Conservation (phyloP, 1,284 basidiomycete species). For the Irpex rosettiformis region DNA sequence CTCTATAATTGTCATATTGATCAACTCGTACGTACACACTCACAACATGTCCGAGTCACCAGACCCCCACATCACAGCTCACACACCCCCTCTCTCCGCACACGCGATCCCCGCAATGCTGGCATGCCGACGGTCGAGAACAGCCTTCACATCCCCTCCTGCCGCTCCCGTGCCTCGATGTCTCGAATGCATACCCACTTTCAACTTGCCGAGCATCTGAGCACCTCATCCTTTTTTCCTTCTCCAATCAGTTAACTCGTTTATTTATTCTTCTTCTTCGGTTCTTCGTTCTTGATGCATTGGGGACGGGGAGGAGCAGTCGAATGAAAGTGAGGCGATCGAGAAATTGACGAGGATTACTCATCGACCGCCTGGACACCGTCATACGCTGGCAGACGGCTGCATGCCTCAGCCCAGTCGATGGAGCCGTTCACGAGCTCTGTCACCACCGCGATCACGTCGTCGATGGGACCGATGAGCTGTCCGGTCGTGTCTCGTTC, state of each 20-base stretch:
- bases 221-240: too few species aligned
- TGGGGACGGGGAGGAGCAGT: too few species aligned
- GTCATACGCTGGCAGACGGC: slow-evolving; percentile 76
- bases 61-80: background rate
- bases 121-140: too few species aligned
- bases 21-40: slow-evolving; percentile 1
- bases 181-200: too few species aligned
- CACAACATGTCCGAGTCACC: background rate
- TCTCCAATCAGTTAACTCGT: too few species aligned
- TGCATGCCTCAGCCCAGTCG: slow-evolving; percentile 78
- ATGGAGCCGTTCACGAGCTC: slow-evolving; percentile 73
- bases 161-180: too few species aligned
- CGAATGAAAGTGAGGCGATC: background rate
- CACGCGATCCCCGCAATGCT: background rate
- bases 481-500: slow-evolving; percentile 96
- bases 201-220: too few species aligned
- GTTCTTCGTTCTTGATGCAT: too few species aligned
- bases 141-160: too few species aligned
- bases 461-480: slow-evolving; percentile 89
- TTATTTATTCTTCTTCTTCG: too few species aligned
- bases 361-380: slow-evolving; percentile 82
- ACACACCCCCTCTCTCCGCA: background rate
- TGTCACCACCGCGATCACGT: slow-evolving; percentile 81
- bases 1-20: background rate
- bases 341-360: background rate